These are phyloP conservation scores for Ogataea methanolica DNA, from an alignment of 805 yeast species.

Conservation along the genomic window DNA sequence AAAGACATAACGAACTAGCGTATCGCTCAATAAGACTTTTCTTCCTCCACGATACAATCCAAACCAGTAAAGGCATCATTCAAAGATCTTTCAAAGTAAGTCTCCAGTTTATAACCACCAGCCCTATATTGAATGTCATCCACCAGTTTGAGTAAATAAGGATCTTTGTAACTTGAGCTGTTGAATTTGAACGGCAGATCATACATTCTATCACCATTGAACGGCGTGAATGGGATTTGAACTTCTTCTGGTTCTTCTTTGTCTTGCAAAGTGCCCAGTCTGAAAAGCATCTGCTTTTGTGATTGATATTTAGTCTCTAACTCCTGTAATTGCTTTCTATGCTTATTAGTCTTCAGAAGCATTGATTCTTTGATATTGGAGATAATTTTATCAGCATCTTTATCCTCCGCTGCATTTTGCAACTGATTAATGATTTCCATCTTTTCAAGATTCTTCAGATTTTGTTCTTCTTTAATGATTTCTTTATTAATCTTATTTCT, in stretches of 20 bases:
- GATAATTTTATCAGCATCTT: conserved; percentile 40
- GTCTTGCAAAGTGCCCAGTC: conserved; percentile 23
- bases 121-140: conserved; percentile 68
- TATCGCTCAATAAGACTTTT: conserved; percentile 28
- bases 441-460: conserved; percentile 39
- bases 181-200: conserved; percentile 42
- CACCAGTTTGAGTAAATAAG: conserved; percentile 38
- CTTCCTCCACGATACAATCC: conserved; percentile 71
- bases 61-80: conserved; percentile 89
- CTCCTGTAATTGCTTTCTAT: conserved; percentile 54
- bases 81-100: conserved; percentile 69
- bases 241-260: conserved; percentile 31
- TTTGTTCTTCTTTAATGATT: conserved; percentile 45
- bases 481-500: conserved; percentile 63
- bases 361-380: conserved; percentile 48
- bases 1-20: no score
- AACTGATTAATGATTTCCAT: conserved; percentile 53
- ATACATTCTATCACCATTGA: conserved; percentile 78
- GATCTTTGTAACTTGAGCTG: conserved; percentile 49
- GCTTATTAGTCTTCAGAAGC: conserved; percentile 58
- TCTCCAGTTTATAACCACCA: conserved; percentile 74
- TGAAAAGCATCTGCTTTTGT: conserved; percentile 26
- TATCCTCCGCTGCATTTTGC: conserved; percentile 30
- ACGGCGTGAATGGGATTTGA: conserved; percentile 79
- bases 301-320: conserved; percentile 24